phyloP scores from a whole-genome alignment of 768 basidiomycete species.

The Gymnopilus junonius region DNA sequence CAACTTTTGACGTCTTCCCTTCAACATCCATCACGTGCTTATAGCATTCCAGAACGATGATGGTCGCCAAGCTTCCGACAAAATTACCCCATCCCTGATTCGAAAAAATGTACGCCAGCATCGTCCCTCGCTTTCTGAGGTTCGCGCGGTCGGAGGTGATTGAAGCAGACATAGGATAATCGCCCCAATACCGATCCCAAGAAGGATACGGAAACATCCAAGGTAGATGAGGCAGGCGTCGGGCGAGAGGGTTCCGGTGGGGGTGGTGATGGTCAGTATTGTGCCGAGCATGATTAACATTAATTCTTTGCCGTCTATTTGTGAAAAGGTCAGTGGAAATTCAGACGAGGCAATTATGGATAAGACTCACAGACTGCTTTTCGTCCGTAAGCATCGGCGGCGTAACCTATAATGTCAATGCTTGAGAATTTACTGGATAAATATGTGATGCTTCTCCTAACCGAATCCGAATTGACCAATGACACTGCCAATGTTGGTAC shows the following conservation, averaged over 20 bases:
- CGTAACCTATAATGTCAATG: slow-evolving; percentile 43
- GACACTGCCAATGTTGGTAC: slow-evolving; percentile 65
- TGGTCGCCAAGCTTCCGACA: slow-evolving; percentile 61
- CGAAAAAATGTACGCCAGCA: slow-evolving; percentile 78
- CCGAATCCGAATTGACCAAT: slow-evolving; percentile 63
- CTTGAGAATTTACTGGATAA: not conserved
- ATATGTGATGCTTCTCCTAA: too few species aligned
- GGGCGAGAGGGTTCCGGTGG: slow-evolving; percentile 63
- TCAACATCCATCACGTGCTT: slow-evolving; percentile 63
- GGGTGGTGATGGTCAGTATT: slow-evolving; percentile 67
- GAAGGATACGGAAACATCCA: slow-evolving; percentile 66
- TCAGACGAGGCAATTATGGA: too few species aligned
- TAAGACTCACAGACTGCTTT: slow-evolving; percentile 62
- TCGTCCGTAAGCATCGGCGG: slow-evolving; percentile 69
- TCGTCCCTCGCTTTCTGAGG: slow-evolving; percentile 64
- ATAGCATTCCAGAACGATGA: slow-evolving; percentile 69
- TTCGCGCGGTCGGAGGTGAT: slow-evolving; percentile 70
- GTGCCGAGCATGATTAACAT: slow-evolving; percentile 83
- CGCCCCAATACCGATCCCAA: slow-evolving; percentile 84
- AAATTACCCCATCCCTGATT: slow-evolving; percentile 83
- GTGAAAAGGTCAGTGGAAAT: too few species aligned
- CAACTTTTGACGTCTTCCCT: slow-evolving; percentile 64
- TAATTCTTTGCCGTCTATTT: slow-evolving; percentile 75
- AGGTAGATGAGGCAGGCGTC: slow-evolving; percentile 63
- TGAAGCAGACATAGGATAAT: slow-evolving; percentile 79